Conservation (phyloP, 768 basidiomycete genomes). For the Thelephora ganbajun region DNA sequence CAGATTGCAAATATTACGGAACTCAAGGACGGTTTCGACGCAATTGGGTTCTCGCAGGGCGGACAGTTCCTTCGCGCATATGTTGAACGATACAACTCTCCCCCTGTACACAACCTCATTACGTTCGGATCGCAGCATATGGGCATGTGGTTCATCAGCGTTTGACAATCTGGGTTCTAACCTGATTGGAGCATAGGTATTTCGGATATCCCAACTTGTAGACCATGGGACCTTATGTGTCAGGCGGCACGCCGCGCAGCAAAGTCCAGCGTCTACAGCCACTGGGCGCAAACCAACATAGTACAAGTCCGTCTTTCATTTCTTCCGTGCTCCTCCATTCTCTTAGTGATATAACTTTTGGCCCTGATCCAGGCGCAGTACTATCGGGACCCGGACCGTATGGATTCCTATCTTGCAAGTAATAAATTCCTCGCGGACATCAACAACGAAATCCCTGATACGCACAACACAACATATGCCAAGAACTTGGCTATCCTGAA, state of each 20-base stretch:
- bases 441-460: constrained; percentile 58
- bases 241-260: constrained; percentile 48
- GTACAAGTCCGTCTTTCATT: constrained; percentile 38
- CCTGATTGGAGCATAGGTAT: constrained; percentile 22
- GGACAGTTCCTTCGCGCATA: constrained; percentile 85
- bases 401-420: constrained; percentile 40
- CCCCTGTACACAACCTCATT: constrained; percentile 66
- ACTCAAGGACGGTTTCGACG: constrained; percentile 63
- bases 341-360: neutral
- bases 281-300: constrained; percentile 67
- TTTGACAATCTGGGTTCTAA: neutral
- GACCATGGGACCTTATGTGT: constrained; percentile 54
- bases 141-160: constrained; percentile 18
- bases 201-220: constrained; percentile 58
- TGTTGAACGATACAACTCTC: constrained; percentile 59
- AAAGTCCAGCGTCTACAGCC: constrained; percentile 49
- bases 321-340: neutral
- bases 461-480: constrained; percentile 46
- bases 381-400: constrained; percentile 56
- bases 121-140: constrained; percentile 84
- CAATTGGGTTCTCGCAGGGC: constrained; percentile 49
- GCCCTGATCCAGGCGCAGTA: constrained; percentile 65
- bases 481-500: constrained; percentile 45
- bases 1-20: constrained; percentile 55
- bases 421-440: constrained; percentile 61